Percentiles rank a stretch among this genome's conserved stretches.
phyloP scores from a whole-genome alignment of 1,284 basidiomycete genomes.

The Sutorius eximius region DNA sequence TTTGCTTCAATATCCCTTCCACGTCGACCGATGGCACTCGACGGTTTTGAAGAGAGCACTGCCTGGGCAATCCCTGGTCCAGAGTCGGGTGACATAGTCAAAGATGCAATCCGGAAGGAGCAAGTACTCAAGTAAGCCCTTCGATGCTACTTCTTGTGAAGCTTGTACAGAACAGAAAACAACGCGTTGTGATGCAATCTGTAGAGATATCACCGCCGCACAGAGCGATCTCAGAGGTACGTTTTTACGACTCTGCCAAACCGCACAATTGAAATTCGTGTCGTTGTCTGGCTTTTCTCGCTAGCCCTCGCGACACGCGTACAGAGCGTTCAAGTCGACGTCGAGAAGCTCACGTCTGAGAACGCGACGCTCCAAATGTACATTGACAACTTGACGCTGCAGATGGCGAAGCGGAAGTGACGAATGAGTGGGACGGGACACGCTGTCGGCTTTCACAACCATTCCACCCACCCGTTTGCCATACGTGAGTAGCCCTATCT shows the following conservation, averaged over 20 bases:
- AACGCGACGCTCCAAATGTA: slow-evolving; percentile 86
- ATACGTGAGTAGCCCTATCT: slow-evolving; percentile 6
- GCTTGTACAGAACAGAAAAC: neutral
- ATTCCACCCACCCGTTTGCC: neutral
- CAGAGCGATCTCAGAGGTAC: slow-evolving; percentile 74
- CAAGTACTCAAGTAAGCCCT: slow-evolving; percentile 52
- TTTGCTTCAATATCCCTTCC: neutral
- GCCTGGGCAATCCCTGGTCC: slow-evolving; percentile 57
- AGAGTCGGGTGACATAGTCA: slow-evolving; percentile 60
- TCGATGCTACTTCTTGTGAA: neutral
- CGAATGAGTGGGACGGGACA: neutral
- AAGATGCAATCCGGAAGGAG: slow-evolving; percentile 73
- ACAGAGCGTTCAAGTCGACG: slow-evolving; percentile 67
- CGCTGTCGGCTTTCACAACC: neutral
- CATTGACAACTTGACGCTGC: slow-evolving; percentile 82
- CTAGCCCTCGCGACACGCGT: slow-evolving; percentile 71
- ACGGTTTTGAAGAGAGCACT: slow-evolving; percentile 54
- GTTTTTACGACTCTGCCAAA: neutral
- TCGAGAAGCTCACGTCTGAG: slow-evolving; percentile 73
- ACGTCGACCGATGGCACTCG: slow-evolving; percentile 43
- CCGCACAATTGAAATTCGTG: slow-evolving; percentile 2
- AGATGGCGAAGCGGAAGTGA: slow-evolving; percentile 75
- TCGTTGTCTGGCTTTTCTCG: neutral
- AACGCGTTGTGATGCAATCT: neutral
- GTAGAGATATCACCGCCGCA: slow-evolving; percentile 68